A percentile compares a stretch with the other conserved stretches of the same genome.
Conservation (phyloP, 495 filamentous ascomycete genomes). For the Aspergillus kassunensis region DNA sequence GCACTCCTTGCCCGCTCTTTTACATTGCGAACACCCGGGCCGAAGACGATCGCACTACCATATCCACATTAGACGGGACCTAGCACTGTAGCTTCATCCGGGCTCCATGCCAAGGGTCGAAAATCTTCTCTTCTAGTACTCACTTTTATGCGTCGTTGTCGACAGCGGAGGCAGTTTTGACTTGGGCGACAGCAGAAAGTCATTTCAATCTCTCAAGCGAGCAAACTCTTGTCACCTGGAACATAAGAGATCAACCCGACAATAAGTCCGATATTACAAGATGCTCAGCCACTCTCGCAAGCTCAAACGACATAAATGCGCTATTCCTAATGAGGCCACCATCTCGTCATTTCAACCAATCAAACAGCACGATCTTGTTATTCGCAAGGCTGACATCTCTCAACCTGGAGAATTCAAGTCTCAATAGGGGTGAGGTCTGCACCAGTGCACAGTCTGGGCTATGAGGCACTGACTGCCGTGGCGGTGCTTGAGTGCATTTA, state of each 20-base stretch:
- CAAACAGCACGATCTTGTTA: neutral
- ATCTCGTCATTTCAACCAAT: conserved; percentile 4
- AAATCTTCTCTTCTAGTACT: neutral
- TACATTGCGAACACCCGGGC: conserved; percentile 8
- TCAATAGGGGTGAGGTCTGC: no score
- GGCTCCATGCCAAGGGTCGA: neutral
- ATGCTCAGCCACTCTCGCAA: neutral
- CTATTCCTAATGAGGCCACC: conserved; percentile 10
- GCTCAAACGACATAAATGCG: neutral
- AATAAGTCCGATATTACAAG: no score
- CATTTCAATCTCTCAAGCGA: no score
- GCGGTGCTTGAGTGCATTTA: neutral
- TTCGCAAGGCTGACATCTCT: neutral
- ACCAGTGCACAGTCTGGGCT: no score
- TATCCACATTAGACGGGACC: neutral
- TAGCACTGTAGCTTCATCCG: neutral
- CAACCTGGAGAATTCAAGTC: no score
- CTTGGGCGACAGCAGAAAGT: conserved; percentile 8
- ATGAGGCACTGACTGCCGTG: no score
- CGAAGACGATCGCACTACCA: conserved; percentile 2
- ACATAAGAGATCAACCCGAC: no score
- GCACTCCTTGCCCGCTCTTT: conserved; percentile 5
- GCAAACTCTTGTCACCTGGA: no score
- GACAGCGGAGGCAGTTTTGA: conserved; percentile 7
- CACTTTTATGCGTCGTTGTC: conserved; percentile 10